phyloP scores from a whole-genome alignment of 345 rosid species.

The Limnanthes douglasii region DNA sequence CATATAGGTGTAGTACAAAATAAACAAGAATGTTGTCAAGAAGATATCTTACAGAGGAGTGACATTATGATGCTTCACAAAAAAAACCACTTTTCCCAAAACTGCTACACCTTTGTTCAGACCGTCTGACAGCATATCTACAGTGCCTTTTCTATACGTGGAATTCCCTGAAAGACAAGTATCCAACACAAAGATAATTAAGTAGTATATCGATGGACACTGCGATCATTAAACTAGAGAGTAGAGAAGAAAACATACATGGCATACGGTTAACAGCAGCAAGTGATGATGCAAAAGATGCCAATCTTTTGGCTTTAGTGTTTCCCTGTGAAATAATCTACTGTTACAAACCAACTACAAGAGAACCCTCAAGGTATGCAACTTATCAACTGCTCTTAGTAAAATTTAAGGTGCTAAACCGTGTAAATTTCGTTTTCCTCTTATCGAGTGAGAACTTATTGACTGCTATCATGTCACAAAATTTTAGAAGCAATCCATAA shows the following conservation, averaged over 20 bases:
- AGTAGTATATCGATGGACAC: too few species aligned
- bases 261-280: slow-evolving; percentile 30
- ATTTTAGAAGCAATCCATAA: background rate
- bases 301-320: slow-evolving; percentile 30
- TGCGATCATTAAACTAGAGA: slow-evolving; percentile 2
- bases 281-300: slow-evolving; percentile 26
- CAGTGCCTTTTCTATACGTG: slow-evolving; percentile 19
- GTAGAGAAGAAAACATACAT: slow-evolving; percentile 2
- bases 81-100: slow-evolving; percentile 44
- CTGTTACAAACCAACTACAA: slow-evolving; percentile 6
- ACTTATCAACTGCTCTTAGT: too few species aligned
- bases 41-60: slow-evolving; percentile 45
- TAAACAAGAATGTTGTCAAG: background rate
- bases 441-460: too few species aligned
- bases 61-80: slow-evolving; percentile 40
- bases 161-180: slow-evolving; percentile 22
- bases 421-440: background rate
- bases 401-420: background rate
- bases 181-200: too few species aligned
- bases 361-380: too few species aligned
- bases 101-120: slow-evolving; percentile 44
- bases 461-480: too few species aligned
- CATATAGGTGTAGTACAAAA: background rate
- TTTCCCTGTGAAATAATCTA: slow-evolving; percentile 24
- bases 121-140: slow-evolving; percentile 41